These are phyloP conservation scores for Candida manassasensis DNA, from an alignment of 805 yeast genomes.

Conservation along the genomic window DNA sequence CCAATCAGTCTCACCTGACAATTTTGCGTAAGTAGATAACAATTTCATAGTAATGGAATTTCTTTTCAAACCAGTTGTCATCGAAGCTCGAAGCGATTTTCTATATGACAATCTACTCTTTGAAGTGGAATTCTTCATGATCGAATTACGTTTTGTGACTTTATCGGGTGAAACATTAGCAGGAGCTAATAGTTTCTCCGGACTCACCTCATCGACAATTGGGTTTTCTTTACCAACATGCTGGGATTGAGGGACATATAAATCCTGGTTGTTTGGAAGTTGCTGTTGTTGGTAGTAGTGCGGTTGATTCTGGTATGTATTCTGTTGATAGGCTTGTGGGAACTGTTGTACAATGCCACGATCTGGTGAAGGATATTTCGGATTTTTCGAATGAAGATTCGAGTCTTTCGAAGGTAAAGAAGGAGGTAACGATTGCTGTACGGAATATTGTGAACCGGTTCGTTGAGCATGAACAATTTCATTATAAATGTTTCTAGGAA, in stretches of 20 bases:
- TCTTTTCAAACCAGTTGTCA: slow-evolving; percentile 49
- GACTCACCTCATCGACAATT: slow-evolving; percentile 16
- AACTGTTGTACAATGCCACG: background rate
- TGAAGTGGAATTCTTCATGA: slow-evolving; percentile 20
- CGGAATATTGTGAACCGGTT: slow-evolving; percentile 16
- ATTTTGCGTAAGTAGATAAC: slow-evolving; percentile 67
- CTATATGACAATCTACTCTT: slow-evolving; percentile 30
- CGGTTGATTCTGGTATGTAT: slow-evolving; percentile 1
- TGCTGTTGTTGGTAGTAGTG: slow-evolving; percentile 4
- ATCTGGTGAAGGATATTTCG: too few relatives aligned
- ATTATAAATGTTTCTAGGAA: slow-evolving; percentile 41
- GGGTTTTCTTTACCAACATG: slow-evolving; percentile 10
- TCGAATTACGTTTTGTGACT: slow-evolving; percentile 24
- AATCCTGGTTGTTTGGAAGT: slow-evolving; percentile 1
- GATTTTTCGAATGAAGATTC: too few relatives aligned
- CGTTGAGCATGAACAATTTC: slow-evolving; percentile 37
- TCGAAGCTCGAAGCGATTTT: slow-evolving; percentile 34
- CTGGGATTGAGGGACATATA: slow-evolving; percentile 4
- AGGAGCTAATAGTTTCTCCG: slow-evolving; percentile 20
- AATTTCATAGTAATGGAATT: slow-evolving; percentile 69
- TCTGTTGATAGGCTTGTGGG: background rate
- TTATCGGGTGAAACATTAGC: slow-evolving; percentile 23
- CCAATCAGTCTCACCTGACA: slow-evolving; percentile 62
- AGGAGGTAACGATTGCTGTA: slow-evolving; percentile 30
- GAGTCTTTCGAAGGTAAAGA: slow-evolving; percentile 38